These are phyloP conservation scores for Coffea humblotiana DNA, from an alignment of 305 asterid species.

Conservation along the genomic window DNA sequence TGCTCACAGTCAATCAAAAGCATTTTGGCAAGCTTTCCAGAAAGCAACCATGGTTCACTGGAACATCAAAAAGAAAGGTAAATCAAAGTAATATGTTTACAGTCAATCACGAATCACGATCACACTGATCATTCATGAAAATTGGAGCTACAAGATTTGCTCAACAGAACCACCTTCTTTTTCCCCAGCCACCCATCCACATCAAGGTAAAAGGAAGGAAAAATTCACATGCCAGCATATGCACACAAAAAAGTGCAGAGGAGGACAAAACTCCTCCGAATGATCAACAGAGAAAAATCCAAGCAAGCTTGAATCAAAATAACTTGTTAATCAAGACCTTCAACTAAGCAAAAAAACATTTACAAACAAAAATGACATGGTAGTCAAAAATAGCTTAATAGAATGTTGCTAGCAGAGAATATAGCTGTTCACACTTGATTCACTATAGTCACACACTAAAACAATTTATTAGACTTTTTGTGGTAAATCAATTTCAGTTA, in stretches of 20 bases:
- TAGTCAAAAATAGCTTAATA: neutral
- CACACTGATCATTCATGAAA: neutral
- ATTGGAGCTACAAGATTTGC: neutral
- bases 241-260: neutral
- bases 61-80: constrained; percentile 15
- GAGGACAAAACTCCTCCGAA: neutral
- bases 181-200: neutral
- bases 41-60: constrained; percentile 93
- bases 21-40: constrained; percentile 94
- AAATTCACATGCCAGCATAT: too few relatives aligned
- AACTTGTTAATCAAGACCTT: neutral
- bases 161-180: neutral
- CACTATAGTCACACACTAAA: neutral
- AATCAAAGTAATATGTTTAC: constrained; percentile 18
- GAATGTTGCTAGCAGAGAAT: neutral
- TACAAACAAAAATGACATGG: neutral
- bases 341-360: neutral
- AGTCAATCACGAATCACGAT: neutral
- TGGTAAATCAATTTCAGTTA: neutral
- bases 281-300: neutral
- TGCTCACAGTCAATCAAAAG: constrained; percentile 93
- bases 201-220: too few relatives aligned
- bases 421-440: neutral
- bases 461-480: neutral
- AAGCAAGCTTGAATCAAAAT: neutral